These are phyloP conservation scores for Rubus parviflorus DNA, from an alignment of 306 rosid genomes.

Conservation along the genomic window DNA sequence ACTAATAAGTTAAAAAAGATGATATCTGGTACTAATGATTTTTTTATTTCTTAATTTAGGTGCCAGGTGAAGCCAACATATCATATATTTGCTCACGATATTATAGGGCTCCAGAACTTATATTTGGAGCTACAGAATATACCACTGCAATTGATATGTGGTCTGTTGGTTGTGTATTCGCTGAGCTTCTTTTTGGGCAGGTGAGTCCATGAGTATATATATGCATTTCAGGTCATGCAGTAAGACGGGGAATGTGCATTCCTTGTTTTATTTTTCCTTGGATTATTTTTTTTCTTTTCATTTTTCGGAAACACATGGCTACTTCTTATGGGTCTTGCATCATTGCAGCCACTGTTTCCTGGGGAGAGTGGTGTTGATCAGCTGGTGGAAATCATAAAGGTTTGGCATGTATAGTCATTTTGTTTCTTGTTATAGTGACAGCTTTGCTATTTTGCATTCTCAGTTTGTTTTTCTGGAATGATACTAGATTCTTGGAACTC, in stretches of 20 bases:
- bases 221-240: background rate
- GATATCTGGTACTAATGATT: conserved; percentile 23
- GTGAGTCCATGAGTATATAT: conserved; percentile 33
- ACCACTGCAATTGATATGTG: conserved; percentile 95
- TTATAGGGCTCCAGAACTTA: conserved; percentile 96
- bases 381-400: conserved; percentile 95
- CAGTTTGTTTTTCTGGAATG: conserved; percentile 16
- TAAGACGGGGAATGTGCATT: background rate
- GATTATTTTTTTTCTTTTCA: background rate
- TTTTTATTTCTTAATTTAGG: conserved; percentile 41
- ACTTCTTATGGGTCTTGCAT: conserved; percentile 28
- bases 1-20: background rate
- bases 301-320: background rate
- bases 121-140: conserved; percentile 96
- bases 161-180: conserved; percentile 94
- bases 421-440: conserved; percentile 7
- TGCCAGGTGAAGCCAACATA: conserved; percentile 96
- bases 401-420: conserved; percentile 13
- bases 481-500: conserved; percentile 76
- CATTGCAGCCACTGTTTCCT: conserved; percentile 91
- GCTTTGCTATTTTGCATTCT: conserved; percentile 28
- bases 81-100: conserved; percentile 93
- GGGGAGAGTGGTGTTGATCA: conserved; percentile 99
- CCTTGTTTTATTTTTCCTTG: background rate
- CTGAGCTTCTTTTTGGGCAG: conserved; percentile 93